Evolutionary conservation across 2,329 filamentous ascomycete species (phyloP), one percentile per base, ranked within the genome.

Genomic region (Ceratocystis lukuohia): DNA sequence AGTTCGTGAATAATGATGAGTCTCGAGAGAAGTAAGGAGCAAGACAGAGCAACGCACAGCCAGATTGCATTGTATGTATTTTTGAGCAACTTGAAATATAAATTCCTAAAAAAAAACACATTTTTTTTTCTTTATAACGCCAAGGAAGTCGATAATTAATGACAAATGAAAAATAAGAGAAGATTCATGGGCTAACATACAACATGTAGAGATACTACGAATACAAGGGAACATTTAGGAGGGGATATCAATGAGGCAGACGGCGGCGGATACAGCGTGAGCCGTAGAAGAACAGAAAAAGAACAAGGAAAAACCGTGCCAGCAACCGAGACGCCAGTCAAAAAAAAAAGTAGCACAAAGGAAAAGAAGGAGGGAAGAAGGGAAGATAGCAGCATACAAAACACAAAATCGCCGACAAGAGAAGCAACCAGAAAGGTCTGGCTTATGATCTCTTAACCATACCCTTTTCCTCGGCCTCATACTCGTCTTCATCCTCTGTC

Each of bases 391-490:
- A 50, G 2, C 5, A 33, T n/a, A 62, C 56, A 41, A 10, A 12
- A 44, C n/a, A 62, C 25, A 62, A 33, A 48, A 15, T 45, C 17
- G 33, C 50, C 37, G 37, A 41, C 37, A 41, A 41, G 37, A 22
- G 20, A 48, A 48, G 45, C 45, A 37, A 6, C 30, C 70, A 70
- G 75, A 41, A 44, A 41, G 10, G 37, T 12, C 37, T 25, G 20
- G 25, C 67, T 79, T 73, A 86, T 70, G 81, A 86, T 75, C 83
- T 79, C 77, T 91, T 91, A 69, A 82, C 80, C 1, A 86, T 88
- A 80, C 89, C 81, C 76, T 91, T 88, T 73, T 88, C 87, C 67
- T 79, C 80, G 6, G 80, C 80, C 71, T 82, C 77, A 73, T 84
- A 81, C 71, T 85, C 77, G 72, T 84, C 81, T 71, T 85, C 82